Evolutionary conservation across 345 rosid genomes (phyloP).

Genomic region (Melaleuca alternifolia): DNA sequence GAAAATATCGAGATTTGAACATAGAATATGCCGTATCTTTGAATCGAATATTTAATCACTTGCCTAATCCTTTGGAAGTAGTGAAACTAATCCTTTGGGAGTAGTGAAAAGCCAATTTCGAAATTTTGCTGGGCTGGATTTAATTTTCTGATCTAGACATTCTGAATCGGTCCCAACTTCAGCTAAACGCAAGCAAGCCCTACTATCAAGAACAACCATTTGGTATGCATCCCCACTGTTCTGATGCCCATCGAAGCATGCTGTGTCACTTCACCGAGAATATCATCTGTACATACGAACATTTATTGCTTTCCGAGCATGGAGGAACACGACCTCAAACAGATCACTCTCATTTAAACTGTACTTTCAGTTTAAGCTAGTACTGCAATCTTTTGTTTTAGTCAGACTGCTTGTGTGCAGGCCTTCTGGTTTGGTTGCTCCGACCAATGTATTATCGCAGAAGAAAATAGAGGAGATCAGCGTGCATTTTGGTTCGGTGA

Average conservation of each 20-base stretch:
- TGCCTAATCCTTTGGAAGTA: background rate
- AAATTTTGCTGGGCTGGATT: background rate
- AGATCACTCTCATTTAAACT: background rate
- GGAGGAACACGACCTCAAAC: background rate
- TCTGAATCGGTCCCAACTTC: background rate
- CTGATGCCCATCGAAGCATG: background rate
- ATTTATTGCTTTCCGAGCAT: background rate
- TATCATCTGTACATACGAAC: background rate
- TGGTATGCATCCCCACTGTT: background rate
- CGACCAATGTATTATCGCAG: background rate
- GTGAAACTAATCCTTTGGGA: background rate
- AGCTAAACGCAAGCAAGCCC: background rate
- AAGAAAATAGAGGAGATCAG: background rate
- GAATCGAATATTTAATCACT: background rate
- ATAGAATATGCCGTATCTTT: background rate
- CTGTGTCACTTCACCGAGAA: background rate
- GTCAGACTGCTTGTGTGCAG: background rate
- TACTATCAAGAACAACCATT: background rate
- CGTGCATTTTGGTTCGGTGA: background rate
- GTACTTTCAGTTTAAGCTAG: background rate
- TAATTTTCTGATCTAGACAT: background rate
- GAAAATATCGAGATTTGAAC: background rate
- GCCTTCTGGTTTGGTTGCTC: background rate
- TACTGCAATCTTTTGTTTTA: background rate
- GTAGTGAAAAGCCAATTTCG: background rate